Evolutionary conservation across 75 land plant genomes (phyloP).

Genomic region (Adiantum capillusveneris): DNA sequence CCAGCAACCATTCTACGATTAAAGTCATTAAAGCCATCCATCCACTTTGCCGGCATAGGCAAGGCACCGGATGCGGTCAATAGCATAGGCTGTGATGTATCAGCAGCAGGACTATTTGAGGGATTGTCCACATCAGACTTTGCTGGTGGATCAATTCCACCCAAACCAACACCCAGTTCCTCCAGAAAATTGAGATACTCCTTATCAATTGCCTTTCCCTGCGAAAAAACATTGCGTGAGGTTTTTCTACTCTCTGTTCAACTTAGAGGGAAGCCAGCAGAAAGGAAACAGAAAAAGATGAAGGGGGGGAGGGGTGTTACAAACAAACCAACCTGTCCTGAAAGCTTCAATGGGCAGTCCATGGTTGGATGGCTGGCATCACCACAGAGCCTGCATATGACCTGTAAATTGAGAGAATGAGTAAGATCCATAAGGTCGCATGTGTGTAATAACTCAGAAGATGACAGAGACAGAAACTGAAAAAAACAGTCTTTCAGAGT

Average conservation of each 20-base stretch:
- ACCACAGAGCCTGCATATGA: conserved; percentile 25
- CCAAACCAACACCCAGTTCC: conserved; percentile 15
- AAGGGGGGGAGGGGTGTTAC: too few relatives aligned
- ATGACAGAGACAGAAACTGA: too few relatives aligned
- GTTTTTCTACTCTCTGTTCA: too few relatives aligned
- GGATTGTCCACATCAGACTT: not conserved
- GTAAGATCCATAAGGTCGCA: too few relatives aligned
- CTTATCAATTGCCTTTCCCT: conserved; percentile 20
- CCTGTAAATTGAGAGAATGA: conserved; percentile 9
- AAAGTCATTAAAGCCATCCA: not conserved
- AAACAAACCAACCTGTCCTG: conserved; percentile 8
- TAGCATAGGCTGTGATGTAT: not conserved
- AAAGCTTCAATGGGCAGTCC: conserved; percentile 25
- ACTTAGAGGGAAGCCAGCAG: too few relatives aligned
- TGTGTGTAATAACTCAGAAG: too few relatives aligned
- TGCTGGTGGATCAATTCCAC: not conserved
- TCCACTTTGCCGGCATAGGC: conserved; percentile 5
- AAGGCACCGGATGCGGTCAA: conserved; percentile 5
- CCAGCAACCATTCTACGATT: not conserved
- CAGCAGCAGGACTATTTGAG: not conserved
- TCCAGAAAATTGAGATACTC: conserved; percentile 21
- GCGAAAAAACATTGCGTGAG: not conserved
- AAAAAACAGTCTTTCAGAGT: too few relatives aligned
- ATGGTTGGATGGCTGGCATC: conserved; percentile 40
- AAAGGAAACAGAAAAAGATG: too few relatives aligned